These are phyloP conservation scores for Pyrenophora teres DNA, from an alignment of 2,329 filamentous ascomycete species.

Conservation along the genomic window DNA sequence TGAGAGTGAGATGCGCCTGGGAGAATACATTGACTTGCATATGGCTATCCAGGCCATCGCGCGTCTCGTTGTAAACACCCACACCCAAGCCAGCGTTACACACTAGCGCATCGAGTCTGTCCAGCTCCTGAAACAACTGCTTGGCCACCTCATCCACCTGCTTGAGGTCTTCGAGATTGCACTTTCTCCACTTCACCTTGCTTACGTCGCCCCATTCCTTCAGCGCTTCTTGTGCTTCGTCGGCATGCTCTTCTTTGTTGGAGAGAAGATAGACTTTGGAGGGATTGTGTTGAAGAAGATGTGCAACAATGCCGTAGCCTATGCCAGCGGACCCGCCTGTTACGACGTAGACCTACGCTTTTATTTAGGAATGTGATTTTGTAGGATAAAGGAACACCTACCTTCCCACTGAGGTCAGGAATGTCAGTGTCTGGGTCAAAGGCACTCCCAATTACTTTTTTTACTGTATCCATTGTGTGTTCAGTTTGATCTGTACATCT, in stretches of 20 bases:
- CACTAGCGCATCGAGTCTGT: conserved; percentile 54
- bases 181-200: conserved; percentile 53
- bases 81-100: conserved; percentile 58
- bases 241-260: conserved; percentile 56
- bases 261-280: conserved; percentile 56
- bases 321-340: conserved; percentile 58
- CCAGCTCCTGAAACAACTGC: conserved; percentile 49
- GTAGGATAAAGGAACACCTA: conserved; percentile 7
- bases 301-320: conserved; percentile 58
- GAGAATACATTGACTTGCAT: conserved; percentile 59
- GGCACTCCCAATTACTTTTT: conserved; percentile 14
- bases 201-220: conserved; percentile 51
- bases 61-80: conserved; percentile 55
- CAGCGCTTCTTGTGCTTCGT: conserved; percentile 51
- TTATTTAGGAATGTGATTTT: background rate
- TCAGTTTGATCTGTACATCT: background rate
- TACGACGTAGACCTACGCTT: conserved; percentile 50
- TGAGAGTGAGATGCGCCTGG: conserved; percentile 56
- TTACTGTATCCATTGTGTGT: conserved; percentile 32
- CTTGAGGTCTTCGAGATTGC: conserved; percentile 54
- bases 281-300: conserved; percentile 57
- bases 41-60: conserved; percentile 57
- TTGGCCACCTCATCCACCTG: conserved; percentile 54
- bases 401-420: conserved; percentile 49
- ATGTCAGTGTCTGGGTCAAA: conserved; percentile 50